Base-by-base conservation (phyloP, 345 rosid species). In the Lumnitzera littorea region DNA sequence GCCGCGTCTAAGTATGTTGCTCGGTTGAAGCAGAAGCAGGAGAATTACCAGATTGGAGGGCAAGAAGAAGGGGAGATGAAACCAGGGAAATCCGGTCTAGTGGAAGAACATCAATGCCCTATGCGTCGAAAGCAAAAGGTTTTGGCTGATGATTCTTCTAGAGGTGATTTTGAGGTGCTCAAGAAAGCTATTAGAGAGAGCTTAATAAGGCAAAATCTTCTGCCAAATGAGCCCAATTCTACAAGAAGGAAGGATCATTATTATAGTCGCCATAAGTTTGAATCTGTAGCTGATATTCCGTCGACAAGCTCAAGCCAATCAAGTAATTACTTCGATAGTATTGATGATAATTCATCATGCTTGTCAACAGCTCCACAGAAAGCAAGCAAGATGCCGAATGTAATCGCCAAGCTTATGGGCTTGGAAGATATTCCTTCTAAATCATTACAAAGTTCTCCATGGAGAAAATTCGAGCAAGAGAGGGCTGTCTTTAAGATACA, bases 381-480 rank as follows among this genome's bases (percentile, higher is more conserved):
- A 60, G 70, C 62, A 67, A 72, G 65, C 11, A 68, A 65, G 67
- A 71, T 55, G 27, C 79, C 81, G 5, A 83, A 74, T 67, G 72
- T 94, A 82, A 80, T 94, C 31, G 97, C 97, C 67, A 88, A 78
- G 85, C 85, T 94, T 50, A 90, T 94, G 99, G 99, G 99, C 50
- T 67, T 90, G 55, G 97, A 90, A 68, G 88, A 71, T 47, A 62
- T 80, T 14, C 82, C 88, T 29, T 70, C 72, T 52, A 78, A 76
- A 66, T 68, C 70, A 48, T 15, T 61, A 15, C 73, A 51, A 48
- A 72, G 61, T 51, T 70, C 62, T 56, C 15, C 46, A 51, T 61
- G 75, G 63, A 71, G 62, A 27, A 72, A 47, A 51, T 55, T 56
- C 23, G 64, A 54, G 50, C 66, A 31, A 15, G 67, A 48, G 43